phyloP scores from a whole-genome alignment of 352 stramenopile species.

The Phytophthora multivora region DNA sequence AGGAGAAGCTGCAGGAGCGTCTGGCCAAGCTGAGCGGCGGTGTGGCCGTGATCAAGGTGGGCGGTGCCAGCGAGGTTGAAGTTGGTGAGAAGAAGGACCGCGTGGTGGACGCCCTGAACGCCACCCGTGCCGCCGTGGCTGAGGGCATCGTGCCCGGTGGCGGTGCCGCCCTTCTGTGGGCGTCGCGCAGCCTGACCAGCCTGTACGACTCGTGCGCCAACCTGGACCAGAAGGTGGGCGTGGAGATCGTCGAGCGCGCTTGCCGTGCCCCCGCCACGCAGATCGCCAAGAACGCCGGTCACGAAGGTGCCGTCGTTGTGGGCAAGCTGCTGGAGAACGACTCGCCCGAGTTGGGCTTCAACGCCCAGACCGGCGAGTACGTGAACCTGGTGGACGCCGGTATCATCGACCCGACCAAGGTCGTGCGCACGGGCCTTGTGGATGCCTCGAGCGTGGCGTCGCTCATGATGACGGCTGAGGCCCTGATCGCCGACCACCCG shows the following conservation, averaged over 20 bases:
- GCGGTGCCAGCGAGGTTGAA: slow-evolving; percentile 98
- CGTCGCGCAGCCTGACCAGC: slow-evolving; percentile 90
- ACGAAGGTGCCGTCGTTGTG: slow-evolving; percentile 98
- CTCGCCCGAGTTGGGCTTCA: slow-evolving; percentile 94
- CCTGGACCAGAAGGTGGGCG: slow-evolving; percentile 98
- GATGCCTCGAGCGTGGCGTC: slow-evolving; percentile 98
- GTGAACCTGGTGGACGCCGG: slow-evolving; percentile 98
- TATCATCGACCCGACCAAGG: slow-evolving; percentile 99
- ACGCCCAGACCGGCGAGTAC: slow-evolving; percentile 98
- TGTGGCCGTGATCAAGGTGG: slow-evolving; percentile 99
- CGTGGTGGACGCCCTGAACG: slow-evolving; percentile 99
- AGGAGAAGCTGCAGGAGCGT: slow-evolving; percentile 99
- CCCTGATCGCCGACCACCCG: slow-evolving; percentile 97
- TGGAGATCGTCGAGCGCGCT: slow-evolving; percentile 97
- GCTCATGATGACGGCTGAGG: slow-evolving; percentile 99
- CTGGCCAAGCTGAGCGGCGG: slow-evolving; percentile 99
- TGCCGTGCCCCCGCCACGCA: slow-evolving; percentile 95
- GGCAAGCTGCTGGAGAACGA: slow-evolving; percentile 98
- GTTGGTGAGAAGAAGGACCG: slow-evolving; percentile 99
- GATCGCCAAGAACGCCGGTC: slow-evolving; percentile 98
- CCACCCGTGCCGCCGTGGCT: slow-evolving; percentile 98
- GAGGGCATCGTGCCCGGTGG: slow-evolving; percentile 99
- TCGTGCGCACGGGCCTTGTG: slow-evolving; percentile 98
- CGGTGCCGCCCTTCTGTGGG: slow-evolving; percentile 97
- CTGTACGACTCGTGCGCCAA: slow-evolving; percentile 92